These are phyloP conservation scores for Cladophialophora bantiana DNA, from an alignment of 2,329 filamentous ascomycete genomes.

Conservation along the genomic window DNA sequence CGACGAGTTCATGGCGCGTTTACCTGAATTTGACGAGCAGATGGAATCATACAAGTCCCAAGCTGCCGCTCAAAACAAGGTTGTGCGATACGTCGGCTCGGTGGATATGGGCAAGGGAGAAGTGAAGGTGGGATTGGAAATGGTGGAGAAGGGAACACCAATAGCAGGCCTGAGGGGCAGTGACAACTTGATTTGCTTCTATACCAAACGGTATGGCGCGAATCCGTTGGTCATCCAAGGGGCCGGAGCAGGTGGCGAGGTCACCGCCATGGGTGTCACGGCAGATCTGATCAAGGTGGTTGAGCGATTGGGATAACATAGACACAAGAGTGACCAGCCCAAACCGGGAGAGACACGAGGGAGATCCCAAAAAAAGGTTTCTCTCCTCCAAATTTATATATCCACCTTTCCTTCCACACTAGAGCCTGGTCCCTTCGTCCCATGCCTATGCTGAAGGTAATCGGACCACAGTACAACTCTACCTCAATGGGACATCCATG, in stretches of 20 bases:
- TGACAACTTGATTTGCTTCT: conserved; percentile 99
- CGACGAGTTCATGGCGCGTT: conserved; percentile 81
- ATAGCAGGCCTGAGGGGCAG: conserved; percentile 96
- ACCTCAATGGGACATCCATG: no score
- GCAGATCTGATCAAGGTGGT: conserved; percentile 90
- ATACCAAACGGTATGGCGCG: conserved; percentile 89
- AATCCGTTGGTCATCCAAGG: conserved; percentile 95
- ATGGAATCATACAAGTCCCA: conserved; percentile 88
- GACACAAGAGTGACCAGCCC: conserved; percentile 6
- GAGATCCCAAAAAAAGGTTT: neutral
- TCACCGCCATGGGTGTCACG: conserved; percentile 98
- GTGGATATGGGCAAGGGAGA: conserved; percentile 81
- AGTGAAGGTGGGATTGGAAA: conserved; percentile 91
- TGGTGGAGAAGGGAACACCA: conserved; percentile 84
- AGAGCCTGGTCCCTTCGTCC: no score
- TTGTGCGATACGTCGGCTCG: conserved; percentile 91
- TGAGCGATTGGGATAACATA: conserved; percentile 66
- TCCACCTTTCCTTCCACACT: neutral
- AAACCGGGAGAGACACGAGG: neutral
- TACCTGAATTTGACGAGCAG: conserved; percentile 82
- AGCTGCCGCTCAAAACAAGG: conserved; percentile 87
- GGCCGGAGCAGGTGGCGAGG: conserved; percentile 89
- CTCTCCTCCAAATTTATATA: neutral
- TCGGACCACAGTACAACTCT: neutral
- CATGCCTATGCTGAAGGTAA: no score